phyloP scores from a whole-genome alignment of 441 rosid species.

The Gossypium aridum region DNA sequence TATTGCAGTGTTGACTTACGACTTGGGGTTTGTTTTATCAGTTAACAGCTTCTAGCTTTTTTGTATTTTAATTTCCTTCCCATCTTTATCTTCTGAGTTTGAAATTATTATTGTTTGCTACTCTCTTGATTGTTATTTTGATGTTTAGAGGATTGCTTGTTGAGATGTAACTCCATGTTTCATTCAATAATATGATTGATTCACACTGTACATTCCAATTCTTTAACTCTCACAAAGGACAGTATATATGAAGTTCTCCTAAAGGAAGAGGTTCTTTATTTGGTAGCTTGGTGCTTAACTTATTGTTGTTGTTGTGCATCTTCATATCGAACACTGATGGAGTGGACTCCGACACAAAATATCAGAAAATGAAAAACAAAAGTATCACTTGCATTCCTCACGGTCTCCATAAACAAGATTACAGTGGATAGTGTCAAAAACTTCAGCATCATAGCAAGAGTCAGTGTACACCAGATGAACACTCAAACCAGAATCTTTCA shows the following conservation, averaged over 20 bases:
- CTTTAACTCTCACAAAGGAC: not conserved
- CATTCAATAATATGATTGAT: too few relatives aligned
- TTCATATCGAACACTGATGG: not conserved
- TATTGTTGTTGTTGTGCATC: too few relatives aligned
- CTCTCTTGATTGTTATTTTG: too few relatives aligned
- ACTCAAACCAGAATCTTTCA: not conserved
- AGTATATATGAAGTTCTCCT: not conserved
- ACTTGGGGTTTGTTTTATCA: too few relatives aligned
- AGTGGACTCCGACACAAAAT: not conserved
- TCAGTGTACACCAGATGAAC: not conserved
- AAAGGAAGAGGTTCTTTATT: not conserved
- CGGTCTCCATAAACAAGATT: not conserved
- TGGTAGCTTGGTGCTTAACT: not conserved
- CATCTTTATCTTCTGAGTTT: too few relatives aligned
- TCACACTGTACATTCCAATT: too few relatives aligned
- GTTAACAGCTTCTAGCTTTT: too few relatives aligned
- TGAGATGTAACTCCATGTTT: too few relatives aligned
- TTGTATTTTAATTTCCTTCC: too few relatives aligned
- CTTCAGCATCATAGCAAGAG: not conserved
- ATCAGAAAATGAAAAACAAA: not conserved
- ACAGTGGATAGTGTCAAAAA: not conserved
- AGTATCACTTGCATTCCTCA: not conserved
- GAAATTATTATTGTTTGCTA: too few relatives aligned
- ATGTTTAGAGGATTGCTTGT: too few relatives aligned
- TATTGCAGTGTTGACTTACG: too few relatives aligned